These are phyloP conservation scores for Closterium sp. DNA, from an alignment of 139 green algal species.

Conservation along the genomic window DNA sequence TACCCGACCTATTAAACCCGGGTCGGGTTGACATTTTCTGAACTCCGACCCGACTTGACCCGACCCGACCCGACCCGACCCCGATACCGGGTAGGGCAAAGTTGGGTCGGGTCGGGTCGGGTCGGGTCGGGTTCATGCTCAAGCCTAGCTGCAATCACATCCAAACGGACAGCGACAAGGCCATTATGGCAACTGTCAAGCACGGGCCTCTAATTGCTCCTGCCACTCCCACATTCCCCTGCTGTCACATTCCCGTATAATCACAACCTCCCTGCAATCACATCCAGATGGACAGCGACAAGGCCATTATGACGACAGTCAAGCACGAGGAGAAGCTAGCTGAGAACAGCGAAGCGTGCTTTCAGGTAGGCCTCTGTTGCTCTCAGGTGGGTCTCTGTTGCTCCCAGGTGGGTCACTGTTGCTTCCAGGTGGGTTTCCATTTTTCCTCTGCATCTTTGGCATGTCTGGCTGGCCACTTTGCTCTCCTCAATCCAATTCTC, in stretches of 20 bases:
- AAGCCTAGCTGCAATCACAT: too few species aligned
- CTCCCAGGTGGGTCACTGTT: neutral
- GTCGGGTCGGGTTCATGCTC: too few species aligned
- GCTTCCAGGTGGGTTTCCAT: too few species aligned
- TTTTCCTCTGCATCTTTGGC: too few species aligned
- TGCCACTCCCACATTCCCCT: neutral
- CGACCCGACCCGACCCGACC: too few species aligned
- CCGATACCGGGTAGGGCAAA: too few species aligned
- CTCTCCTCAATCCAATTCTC: neutral
- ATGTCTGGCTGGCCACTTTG: too few species aligned
- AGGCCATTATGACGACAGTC: slow-evolving; percentile 67
- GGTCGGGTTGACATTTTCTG: too few species aligned
- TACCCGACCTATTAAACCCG: too few species aligned
- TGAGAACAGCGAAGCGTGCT: slow-evolving; percentile 39
- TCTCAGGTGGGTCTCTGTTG: neutral
- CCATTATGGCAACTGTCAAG: slow-evolving; percentile 62
- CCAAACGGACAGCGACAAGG: slow-evolving; percentile 86
- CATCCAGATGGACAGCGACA: slow-evolving; percentile 80
- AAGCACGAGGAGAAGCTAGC: slow-evolving; percentile 87
- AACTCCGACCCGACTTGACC: too few species aligned
- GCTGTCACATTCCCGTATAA: neutral
- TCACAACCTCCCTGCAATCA: neutral
- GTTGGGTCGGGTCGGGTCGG: too few species aligned
- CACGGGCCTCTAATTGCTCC: slow-evolving; percentile 91
- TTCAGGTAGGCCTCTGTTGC: slow-evolving; percentile 23